phyloP scores from a whole-genome alignment of 805 yeast species.

The Hemisphaericaspora nanyangensis region DNA sequence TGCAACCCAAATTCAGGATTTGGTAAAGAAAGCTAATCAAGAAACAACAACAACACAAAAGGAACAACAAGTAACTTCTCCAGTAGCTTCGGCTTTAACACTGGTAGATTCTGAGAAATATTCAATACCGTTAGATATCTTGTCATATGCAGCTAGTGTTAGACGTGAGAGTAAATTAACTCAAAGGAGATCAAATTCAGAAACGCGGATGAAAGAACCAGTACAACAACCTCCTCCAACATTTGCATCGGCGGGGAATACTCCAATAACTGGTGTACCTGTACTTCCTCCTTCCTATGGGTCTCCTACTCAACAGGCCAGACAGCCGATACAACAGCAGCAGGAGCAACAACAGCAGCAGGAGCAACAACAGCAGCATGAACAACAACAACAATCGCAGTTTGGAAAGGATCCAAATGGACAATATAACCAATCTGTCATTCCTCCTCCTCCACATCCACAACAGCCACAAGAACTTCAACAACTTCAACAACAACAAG shows the following conservation, averaged over 20 bases:
- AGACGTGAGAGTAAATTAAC: slow-evolving; percentile 18
- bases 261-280: neutral
- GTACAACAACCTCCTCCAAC: neutral
- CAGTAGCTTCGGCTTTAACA: slow-evolving; percentile 5
- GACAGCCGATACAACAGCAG: neutral
- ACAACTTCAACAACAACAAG: neutral
- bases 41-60: too few species aligned
- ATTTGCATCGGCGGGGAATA: slow-evolving; percentile 8
- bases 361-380: neutral
- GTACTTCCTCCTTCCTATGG: neutral
- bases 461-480: too few species aligned
- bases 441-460: too few species aligned
- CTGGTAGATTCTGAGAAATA: neutral
- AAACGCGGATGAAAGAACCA: neutral
- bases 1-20: slow-evolving; percentile 46
- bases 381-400: neutral
- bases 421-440: neutral
- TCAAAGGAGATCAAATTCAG: slow-evolving; percentile 1
- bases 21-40: slow-evolving; percentile 20
- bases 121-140: slow-evolving; percentile 31
- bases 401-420: neutral
- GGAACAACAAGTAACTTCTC: slow-evolving; percentile 18
- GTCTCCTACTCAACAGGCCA: too few species aligned
- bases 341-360: slow-evolving; percentile 1
- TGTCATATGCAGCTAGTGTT: slow-evolving; percentile 39